phyloP scores from a whole-genome alignment of 2,329 filamentous ascomycete species.

The Penicillium sp. region DNA sequence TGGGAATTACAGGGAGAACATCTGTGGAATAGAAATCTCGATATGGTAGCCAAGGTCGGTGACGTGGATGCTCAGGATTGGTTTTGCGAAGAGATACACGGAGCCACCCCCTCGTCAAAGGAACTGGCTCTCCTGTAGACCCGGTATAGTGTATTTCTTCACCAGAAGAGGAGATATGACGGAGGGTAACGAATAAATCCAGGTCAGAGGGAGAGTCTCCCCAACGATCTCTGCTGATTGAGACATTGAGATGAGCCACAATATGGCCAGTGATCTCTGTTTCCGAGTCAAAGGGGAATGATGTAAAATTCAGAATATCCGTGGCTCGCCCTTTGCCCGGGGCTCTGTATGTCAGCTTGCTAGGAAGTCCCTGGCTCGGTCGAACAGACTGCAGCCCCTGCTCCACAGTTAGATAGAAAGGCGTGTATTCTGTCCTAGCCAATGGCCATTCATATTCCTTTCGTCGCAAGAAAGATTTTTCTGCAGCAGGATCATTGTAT shows the following conservation, averaged over 20 bases:
- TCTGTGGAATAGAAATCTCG: slow-evolving; percentile 57
- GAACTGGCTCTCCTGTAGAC: slow-evolving; percentile 60
- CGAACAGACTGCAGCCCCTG: slow-evolving; percentile 56
- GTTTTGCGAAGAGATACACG: slow-evolving; percentile 57
- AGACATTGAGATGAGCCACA: slow-evolving; percentile 67
- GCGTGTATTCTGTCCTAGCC: slow-evolving; percentile 66
- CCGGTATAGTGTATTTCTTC: slow-evolving; percentile 63
- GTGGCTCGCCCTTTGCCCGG: no score
- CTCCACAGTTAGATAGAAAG: slow-evolving; percentile 56
- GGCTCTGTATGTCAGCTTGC: no score
- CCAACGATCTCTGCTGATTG: slow-evolving; percentile 43
- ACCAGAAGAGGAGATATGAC: slow-evolving; percentile 54
- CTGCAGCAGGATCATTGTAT: slow-evolving; percentile 66
- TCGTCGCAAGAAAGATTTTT: slow-evolving; percentile 60
- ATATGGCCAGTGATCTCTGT: slow-evolving; percentile 74
- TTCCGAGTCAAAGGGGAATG: slow-evolving; percentile 42
- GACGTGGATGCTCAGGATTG: slow-evolving; percentile 48
- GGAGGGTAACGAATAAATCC: slow-evolving; percentile 61
- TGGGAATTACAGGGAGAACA: slow-evolving; percentile 51
- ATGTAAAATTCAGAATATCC: no score
- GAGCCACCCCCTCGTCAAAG: slow-evolving; percentile 60
- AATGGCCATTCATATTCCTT: slow-evolving; percentile 70
- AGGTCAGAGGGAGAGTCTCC: slow-evolving; percentile 50
- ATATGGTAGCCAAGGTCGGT: slow-evolving; percentile 53
- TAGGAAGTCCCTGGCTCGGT: no score